phyloP scores from a whole-genome alignment of 2,329 filamentous ascomycete genomes.

The Colletotrichum lindemuthianum region DNA sequence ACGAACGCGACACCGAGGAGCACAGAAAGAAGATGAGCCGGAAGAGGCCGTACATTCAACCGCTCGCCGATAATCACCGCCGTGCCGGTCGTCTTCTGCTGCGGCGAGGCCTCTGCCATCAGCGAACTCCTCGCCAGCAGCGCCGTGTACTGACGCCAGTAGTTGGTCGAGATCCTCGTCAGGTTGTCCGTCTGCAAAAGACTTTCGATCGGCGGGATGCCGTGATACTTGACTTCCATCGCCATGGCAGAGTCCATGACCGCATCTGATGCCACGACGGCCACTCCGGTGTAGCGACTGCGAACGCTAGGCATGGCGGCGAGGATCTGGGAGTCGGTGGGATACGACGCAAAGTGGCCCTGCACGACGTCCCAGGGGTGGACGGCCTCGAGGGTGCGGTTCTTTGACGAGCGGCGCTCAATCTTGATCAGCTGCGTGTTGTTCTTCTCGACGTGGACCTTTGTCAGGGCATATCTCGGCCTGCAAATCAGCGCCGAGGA shows the following conservation, averaged over 20 bases:
- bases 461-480: constrained; percentile 40
- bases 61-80: constrained; percentile 43
- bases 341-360: constrained; percentile 40
- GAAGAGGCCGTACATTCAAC: constrained; percentile 43
- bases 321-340: constrained; percentile 24
- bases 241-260: constrained; percentile 47
- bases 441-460: constrained; percentile 40
- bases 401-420: constrained; percentile 9
- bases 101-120: constrained; percentile 37
- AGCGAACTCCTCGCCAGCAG: constrained; percentile 45
- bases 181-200: constrained; percentile 41
- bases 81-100: constrained; percentile 35
- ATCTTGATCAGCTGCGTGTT: constrained; percentile 37
- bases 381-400: constrained; percentile 37
- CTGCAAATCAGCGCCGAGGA: constrained; percentile 43
- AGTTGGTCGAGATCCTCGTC: constrained; percentile 41
- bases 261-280: constrained; percentile 44
- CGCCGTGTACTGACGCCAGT: constrained; percentile 48
- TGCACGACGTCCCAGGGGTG: constrained; percentile 41
- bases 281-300: constrained; percentile 39
- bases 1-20: constrained; percentile 42
- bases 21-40: constrained; percentile 45
- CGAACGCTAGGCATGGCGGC: constrained; percentile 23
- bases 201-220: constrained; percentile 37
- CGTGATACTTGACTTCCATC: constrained; percentile 39